These are phyloP conservation scores for Trichoderma polysporum DNA, from an alignment of 2,329 filamentous ascomycete species.

Conservation along the genomic window DNA sequence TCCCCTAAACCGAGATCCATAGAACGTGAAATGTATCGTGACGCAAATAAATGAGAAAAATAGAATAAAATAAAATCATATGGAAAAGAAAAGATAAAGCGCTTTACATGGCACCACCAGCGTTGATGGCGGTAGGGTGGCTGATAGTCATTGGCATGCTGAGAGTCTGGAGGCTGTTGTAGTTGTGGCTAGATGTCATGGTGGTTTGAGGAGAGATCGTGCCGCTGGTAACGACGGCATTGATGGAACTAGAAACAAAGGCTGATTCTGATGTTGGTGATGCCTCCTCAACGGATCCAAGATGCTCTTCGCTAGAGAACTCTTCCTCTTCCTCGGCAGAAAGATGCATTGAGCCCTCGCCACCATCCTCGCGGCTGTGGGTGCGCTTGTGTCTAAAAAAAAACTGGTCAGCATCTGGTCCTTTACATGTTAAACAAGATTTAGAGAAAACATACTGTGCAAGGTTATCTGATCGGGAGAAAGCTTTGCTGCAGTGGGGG, in stretches of 20 bases:
- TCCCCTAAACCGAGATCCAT: constrained; percentile 27
- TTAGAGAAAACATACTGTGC: constrained; percentile 71
- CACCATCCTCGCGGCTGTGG: constrained; percentile 64
- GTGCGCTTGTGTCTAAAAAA: constrained; percentile 77
- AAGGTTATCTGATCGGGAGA: constrained; percentile 97
- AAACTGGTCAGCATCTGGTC: constrained; percentile 24
- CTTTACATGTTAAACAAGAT: constrained; percentile 25
- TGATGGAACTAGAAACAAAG: constrained; percentile 56
- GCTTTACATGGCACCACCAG: constrained; percentile 46
- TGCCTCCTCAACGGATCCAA: constrained; percentile 75
- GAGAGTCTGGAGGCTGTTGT: constrained; percentile 60
- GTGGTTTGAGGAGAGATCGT: constrained; percentile 25
- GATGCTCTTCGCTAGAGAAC: constrained; percentile 76
- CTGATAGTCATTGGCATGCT: constrained; percentile 66
- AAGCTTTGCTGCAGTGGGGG: constrained; percentile 97
- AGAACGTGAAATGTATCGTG: constrained; percentile 25
- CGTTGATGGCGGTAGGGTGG: constrained; percentile 49
- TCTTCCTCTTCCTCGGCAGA: constrained; percentile 87
- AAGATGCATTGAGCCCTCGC: constrained; percentile 57
- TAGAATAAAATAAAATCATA: constrained; percentile 29
- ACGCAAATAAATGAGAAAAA: constrained; percentile 25
- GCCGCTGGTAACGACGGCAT: constrained; percentile 41
- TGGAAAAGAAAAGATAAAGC: constrained; percentile 18
- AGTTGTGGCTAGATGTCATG: constrained; percentile 39
- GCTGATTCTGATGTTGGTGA: constrained; percentile 68